Evolutionary conservation across 768 basidiomycete genomes (phyloP), one percentile per base, ranked within the genome.

Genomic region (Agaricus sinodeliciosus): DNA sequence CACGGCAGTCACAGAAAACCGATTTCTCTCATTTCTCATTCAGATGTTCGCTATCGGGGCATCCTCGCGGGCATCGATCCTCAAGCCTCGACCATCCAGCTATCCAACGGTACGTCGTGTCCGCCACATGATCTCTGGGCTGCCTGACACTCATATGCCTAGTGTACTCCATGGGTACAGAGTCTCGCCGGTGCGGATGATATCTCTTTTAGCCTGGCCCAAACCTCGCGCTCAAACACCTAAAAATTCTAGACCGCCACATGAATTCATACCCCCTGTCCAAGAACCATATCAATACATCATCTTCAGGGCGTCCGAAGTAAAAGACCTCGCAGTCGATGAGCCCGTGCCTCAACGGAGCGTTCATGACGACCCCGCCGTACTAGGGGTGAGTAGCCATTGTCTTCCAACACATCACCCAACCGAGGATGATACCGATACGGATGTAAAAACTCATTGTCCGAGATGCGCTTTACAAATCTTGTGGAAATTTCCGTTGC

Each of bases 161-260:
- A 80, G 90, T 93, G 37, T 91, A 76, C 64, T 92, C 90, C 37
- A 90, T 92, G 88, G 90, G 90, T 35, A 93, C 90, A 1, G 90
- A 93, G 67, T 74, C 81, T 55, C 80, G 90, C 63, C 81, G 87
- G 86, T 88, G 68, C 72, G 84, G 62, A 25, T 22, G n/a, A n/a
- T n/a, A 28, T 25, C 34, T 51, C 26, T 35, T 46, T 53, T 47
- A 45, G n/a, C n/a, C 40, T 18, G 40, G 18, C 49, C 35, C 34
- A 47, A 22, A 15, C 26, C 35, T 48, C 48, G 48, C 45, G 39
- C 47, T 54, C 40, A 48, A 34, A 1, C 16, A 34, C 40, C 16
- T 31, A 34, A 16, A n/a, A 56, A 42, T 25, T 37, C 9, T 62
- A 88, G 87, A 58, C 84, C 87, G 9, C 79, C 82, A 37, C 67